phyloP scores from a whole-genome alignment of 2,329 filamentous ascomycete species.

The Cercospora zeina region DNA sequence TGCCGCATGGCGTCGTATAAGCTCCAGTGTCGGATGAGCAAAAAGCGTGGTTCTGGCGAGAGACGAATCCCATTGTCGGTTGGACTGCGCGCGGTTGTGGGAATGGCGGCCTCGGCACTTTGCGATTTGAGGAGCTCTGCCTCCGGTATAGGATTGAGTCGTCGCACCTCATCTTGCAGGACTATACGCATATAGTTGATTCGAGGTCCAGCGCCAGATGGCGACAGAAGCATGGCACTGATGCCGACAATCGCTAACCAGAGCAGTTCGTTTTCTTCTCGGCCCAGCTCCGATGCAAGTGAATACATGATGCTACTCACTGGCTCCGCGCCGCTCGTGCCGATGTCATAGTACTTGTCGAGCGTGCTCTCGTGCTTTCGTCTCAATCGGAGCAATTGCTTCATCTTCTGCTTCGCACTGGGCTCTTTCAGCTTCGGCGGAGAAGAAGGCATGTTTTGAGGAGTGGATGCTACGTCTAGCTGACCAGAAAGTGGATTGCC shows the following conservation, averaged over 20 bases:
- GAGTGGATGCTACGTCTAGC: constrained; percentile 36
- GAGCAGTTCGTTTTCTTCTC: constrained; percentile 92
- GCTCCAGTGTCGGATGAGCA: constrained; percentile 94
- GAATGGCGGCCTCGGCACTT: constrained; percentile 77
- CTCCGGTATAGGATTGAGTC: constrained; percentile 77
- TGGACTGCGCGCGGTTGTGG: constrained; percentile 81
- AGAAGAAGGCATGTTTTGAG: constrained; percentile 51
- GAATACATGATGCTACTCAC: constrained; percentile 94
- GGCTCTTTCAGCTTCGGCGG: constrained; percentile 62
- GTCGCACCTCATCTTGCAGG: constrained; percentile 87
- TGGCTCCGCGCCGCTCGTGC: constrained; percentile 89
- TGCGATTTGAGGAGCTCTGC: constrained; percentile 54
- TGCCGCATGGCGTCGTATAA: constrained; percentile 98
- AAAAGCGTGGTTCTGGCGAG: constrained; percentile 88
- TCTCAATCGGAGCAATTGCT: constrained; percentile 71
- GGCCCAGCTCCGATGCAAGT: constrained; percentile 87
- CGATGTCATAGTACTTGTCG: constrained; percentile 79
- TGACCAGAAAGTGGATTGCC: constrained; percentile 37
- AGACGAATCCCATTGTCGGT: constrained; percentile 90
- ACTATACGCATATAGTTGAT: constrained; percentile 75
- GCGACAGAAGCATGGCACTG: constrained; percentile 81
- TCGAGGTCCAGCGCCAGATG: constrained; percentile 66
- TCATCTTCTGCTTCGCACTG: constrained; percentile 70
- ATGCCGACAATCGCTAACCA: constrained; percentile 96
- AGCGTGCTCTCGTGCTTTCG: constrained; percentile 75